Conservation (phyloP, 2,329 filamentous ascomycete genomes). For the Fusarium dlaminii region DNA sequence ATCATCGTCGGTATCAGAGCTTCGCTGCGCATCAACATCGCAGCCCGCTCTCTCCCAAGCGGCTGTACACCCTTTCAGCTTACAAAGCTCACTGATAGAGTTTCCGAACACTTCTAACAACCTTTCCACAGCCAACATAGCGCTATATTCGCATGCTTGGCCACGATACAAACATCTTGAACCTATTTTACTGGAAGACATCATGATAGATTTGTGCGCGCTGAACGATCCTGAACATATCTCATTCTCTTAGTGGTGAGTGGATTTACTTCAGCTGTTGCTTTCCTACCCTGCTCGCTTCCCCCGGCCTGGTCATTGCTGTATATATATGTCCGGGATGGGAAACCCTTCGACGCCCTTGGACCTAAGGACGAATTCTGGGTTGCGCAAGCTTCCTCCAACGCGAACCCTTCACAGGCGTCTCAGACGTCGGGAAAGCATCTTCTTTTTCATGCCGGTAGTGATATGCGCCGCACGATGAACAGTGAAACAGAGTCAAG, state of each 20-base stretch:
- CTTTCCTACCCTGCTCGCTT: constrained; percentile 5
- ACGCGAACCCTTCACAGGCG: background rate
- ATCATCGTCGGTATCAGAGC: constrained; percentile 43
- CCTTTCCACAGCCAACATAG: constrained; percentile 21
- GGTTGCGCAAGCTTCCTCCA: background rate
- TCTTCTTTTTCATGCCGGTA: background rate
- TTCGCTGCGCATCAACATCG: constrained; percentile 37
- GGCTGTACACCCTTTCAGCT: constrained; percentile 22
- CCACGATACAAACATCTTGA: constrained; percentile 37
- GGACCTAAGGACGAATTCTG: background rate
- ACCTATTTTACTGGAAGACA: constrained; percentile 46
- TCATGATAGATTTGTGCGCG: constrained; percentile 54
- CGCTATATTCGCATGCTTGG: constrained; percentile 35
- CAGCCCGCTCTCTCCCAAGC: constrained; percentile 22
- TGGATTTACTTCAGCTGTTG: constrained; percentile 18
- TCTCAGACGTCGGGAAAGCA: no score
- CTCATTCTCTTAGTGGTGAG: constrained; percentile 55
- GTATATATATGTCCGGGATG: background rate
- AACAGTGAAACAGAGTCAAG: background rate
- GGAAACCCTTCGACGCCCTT: background rate
- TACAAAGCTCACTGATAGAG: constrained; percentile 15
- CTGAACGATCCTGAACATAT: constrained; percentile 44
- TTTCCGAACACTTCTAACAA: constrained; percentile 1
- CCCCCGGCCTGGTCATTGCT: background rate
- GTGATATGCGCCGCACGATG: background rate